Evolutionary conservation across 257 asterid species (phyloP), one percentile per base, ranked within the genome.

Genomic region (Rubia yunnanensis): DNA sequence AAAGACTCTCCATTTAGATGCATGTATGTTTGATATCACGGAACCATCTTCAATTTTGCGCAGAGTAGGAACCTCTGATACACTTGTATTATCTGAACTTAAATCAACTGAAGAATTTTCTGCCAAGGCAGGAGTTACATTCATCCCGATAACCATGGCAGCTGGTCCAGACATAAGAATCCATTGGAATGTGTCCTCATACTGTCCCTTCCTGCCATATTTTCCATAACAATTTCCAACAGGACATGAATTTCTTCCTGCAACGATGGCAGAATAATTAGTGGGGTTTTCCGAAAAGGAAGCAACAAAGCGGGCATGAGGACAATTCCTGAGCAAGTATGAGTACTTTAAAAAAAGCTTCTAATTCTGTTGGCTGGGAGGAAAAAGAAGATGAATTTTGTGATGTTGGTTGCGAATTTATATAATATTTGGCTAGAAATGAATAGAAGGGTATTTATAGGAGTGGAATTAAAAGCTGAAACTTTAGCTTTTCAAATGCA

Each of bases 1-100:
- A 73, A 86, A 92, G 67, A 92, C 78, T 78, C 97, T 89, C 99
- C 99, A 92, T 67, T 92, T 92, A 41, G 96, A 77, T 32, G 97
- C 89, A 73, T 92, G 99, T 77, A 86, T 82, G 73, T 89, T 92
- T n/a, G 99, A 92, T 78, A 81, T 53, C 72, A 87, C 70, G 20
- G 96, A 87, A 31, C 79, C 96, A 70, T 92, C 99, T 69, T 84
- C 96, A 64, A 87, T 71, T 72, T 78, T 78, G 30, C 70, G 81
- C 65, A 89, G 75, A 61, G 77, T 83, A 75, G 78, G 65, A 72
- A 64, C 31, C 62, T 78, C 83, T 18, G 72, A 49, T n/a, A 61
- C 66, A 74, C 70, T 80, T 34, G 73, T 65, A 64, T 71, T 77
- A 71, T 66, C 77, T 64, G 82, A 70, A 77, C 71, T 73, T 68